Base-by-base conservation (phyloP, 768 basidiomycete genomes). In the Naganishia vaughanmartiniae region DNA sequence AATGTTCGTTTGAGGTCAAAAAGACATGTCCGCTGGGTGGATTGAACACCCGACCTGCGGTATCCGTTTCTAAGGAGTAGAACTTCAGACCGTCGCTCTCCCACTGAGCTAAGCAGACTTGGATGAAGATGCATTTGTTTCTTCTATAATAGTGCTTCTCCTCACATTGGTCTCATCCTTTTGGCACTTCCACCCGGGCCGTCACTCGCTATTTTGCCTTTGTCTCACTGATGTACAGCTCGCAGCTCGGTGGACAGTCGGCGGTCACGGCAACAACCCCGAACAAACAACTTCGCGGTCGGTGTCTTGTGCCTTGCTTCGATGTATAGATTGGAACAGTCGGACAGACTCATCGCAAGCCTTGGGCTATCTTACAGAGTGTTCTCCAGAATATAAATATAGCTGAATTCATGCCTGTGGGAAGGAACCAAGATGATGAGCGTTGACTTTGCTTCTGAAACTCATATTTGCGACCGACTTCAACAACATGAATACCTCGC, bases 51-150 rank as follows among this genome's bases (percentile, higher is more conserved):
- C 4, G 60, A 45, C 60, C 60, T 63, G 60, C 60, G 60, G 60
- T 63, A 63, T 2, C 4, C 56, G 56, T 12, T 34, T 42, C 39
- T 9, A 33, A 36, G 7, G 17, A 42, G 15, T 21, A 7, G n/a
- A 34, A 19, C 60, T 63, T 63, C 60, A 63, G 60, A 63, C 60
- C 60, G 60, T 63, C 60, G 60, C 60, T 63, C 60, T 63, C 60
- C 60, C 60, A 63, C 60, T 63, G 60, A 63, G 60, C 60, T 63
- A 63, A 63, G 42, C 60, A 63, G 60, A 63, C 60, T 42, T 34
- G 3, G 54, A 55, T 55, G 48, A 46, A 17, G 46, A 7, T 46
- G 46, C 17, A 5, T 36, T 36, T 36, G 36, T 36, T 36, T 5
- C 5, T 36, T 12, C 5, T 36, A 36, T n/a, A n/a, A n/a, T n/a